These are phyloP conservation scores for Helminthosporium solani DNA, from an alignment of 2,329 filamentous ascomycete species.

Conservation along the genomic window DNA sequence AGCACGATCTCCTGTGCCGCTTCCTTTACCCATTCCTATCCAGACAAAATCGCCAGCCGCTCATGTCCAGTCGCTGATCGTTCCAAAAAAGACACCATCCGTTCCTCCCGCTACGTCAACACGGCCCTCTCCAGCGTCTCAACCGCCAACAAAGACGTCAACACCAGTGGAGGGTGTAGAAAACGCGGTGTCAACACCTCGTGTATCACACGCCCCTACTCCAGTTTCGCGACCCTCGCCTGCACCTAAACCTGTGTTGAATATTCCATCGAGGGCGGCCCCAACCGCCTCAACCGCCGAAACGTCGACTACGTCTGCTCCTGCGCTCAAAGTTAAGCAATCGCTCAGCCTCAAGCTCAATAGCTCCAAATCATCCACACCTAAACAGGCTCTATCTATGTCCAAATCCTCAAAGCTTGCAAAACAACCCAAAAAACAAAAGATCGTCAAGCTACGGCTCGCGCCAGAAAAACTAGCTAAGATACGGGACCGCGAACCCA, in stretches of 20 bases:
- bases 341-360: conserved; percentile 28
- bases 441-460: conserved; percentile 28
- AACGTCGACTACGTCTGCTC: conserved; percentile 9
- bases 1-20: neutral
- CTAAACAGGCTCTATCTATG: conserved; percentile 7
- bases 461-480: conserved; percentile 12
- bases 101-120: neutral
- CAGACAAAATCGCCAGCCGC: neutral
- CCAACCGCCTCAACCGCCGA: neutral
- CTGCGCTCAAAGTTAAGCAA: conserved; percentile 9
- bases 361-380: conserved; percentile 9
- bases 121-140: neutral
- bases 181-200: conserved; percentile 8
- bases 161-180: conserved; percentile 18
- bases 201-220: neutral
- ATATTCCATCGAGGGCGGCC: conserved; percentile 1
- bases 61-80: neutral
- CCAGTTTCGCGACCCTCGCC: neutral
- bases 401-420: conserved; percentile 10
- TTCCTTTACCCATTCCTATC: neutral
- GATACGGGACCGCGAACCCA: conserved; percentile 13
- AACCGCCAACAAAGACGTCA: conserved; percentile 1
- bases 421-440: conserved; percentile 23
- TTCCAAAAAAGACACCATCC: neutral
- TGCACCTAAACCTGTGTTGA: neutral